phyloP scores from a whole-genome alignment of 768 basidiomycete species.

The Boletus rubescentipes region DNA sequence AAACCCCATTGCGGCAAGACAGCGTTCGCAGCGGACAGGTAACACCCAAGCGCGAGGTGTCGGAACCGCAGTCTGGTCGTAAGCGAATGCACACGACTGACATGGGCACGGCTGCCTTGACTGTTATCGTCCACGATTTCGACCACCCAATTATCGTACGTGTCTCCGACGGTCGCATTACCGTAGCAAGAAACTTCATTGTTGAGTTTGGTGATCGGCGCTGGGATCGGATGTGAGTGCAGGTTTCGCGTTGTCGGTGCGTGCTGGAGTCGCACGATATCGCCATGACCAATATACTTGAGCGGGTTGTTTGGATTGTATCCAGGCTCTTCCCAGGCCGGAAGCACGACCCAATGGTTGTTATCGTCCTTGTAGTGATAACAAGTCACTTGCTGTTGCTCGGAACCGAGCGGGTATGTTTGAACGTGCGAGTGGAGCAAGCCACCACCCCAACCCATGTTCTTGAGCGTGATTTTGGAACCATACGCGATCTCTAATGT shows the following conservation, averaged over 20 bases:
- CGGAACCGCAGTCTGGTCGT: slow-evolving; percentile 87
- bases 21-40: slow-evolving; percentile 84
- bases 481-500: slow-evolving; percentile 80
- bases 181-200: slow-evolving; percentile 95
- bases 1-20: slow-evolving; percentile 97
- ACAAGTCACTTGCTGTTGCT: slow-evolving; percentile 96
- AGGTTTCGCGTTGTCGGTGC: slow-evolving; percentile 82
- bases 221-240: slow-evolving; percentile 86
- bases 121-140: slow-evolving; percentile 92
- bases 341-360: slow-evolving; percentile 86
- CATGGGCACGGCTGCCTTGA: slow-evolving; percentile 53
- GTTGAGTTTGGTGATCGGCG: slow-evolving; percentile 86
- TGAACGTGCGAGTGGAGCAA: slow-evolving; percentile 97
- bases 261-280: slow-evolving; percentile 81
- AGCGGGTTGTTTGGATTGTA: slow-evolving; percentile 67
- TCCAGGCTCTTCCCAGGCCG: slow-evolving; percentile 72
- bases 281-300: slow-evolving; percentile 71
- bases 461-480: slow-evolving; percentile 90
- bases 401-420: slow-evolving; percentile 86
- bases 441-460: slow-evolving; percentile 97
- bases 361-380: slow-evolving; percentile 99
- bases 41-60: slow-evolving; percentile 79
- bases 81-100: slow-evolving; percentile 78
- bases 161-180: slow-evolving; percentile 83
- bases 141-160: slow-evolving; percentile 87